Conservation (phyloP, 106 monocot species). For the Xerophyta viscosa region DNA sequence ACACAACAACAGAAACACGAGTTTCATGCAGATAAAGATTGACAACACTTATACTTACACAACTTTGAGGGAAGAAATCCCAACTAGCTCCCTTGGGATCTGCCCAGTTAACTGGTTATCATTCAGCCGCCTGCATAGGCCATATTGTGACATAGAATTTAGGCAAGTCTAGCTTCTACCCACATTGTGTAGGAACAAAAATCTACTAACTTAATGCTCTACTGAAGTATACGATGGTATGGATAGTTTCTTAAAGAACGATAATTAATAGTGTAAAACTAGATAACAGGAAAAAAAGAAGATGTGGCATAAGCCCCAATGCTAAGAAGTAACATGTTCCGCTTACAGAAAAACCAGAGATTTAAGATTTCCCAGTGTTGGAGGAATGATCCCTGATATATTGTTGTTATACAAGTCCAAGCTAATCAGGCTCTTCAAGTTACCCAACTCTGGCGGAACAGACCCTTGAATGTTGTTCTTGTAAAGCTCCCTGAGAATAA, state of each 20-base stretch:
- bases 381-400: slow-evolving; percentile 82
- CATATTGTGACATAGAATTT: too few species aligned
- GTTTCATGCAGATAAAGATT: slow-evolving; percentile 1
- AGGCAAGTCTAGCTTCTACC: too few species aligned
- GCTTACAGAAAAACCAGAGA: slow-evolving; percentile 94
- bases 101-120: slow-evolving; percentile 66
- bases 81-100: slow-evolving; percentile 74
- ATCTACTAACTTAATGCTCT: too few species aligned
- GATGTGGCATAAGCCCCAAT: too few species aligned
- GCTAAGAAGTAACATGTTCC: too few species aligned
- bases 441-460: slow-evolving; percentile 77
- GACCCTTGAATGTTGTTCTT: slow-evolving; percentile 86
- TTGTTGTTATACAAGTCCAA: slow-evolving; percentile 97
- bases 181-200: too few species aligned
- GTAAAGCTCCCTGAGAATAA: slow-evolving; percentile 69
- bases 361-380: slow-evolving; percentile 73
- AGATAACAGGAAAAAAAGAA: too few species aligned
- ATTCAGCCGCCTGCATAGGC: slow-evolving; percentile 60
- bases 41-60: slow-evolving; percentile 52
- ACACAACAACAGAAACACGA: not conserved
- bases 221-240: too few species aligned
- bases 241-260: too few species aligned
- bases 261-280: too few species aligned
- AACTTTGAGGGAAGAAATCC: slow-evolving; percentile 80
- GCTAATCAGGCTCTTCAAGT: slow-evolving; percentile 79